Conservation (phyloP, 2,329 filamentous ascomycete genomes). For the Calonectria naviculata region DNA sequence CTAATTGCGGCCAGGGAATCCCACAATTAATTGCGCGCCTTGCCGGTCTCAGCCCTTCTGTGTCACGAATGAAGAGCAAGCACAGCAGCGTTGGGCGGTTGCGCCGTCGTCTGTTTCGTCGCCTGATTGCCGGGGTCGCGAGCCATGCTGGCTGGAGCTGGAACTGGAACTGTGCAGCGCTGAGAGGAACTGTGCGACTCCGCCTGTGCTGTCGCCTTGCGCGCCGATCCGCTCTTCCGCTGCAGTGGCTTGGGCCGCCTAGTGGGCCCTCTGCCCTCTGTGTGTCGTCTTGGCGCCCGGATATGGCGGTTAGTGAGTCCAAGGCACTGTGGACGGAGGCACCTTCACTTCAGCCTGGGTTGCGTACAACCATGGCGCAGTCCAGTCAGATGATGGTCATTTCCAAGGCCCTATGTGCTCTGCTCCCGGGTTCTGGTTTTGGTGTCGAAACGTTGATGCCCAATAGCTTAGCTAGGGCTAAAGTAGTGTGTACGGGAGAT, state of each 20-base stretch:
- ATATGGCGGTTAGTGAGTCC: neutral
- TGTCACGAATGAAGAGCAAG: neutral
- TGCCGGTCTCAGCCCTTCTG: neutral
- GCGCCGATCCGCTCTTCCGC: neutral
- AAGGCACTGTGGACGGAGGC: no score
- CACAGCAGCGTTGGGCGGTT: neutral
- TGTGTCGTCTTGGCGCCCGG: neutral
- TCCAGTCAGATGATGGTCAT: neutral
- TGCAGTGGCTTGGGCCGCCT: neutral
- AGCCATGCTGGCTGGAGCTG: no score
- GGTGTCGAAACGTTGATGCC: neutral
- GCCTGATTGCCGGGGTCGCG: neutral
- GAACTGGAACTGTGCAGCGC: neutral
- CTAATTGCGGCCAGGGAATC: neutral
- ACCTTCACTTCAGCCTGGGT: neutral
- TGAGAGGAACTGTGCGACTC: neutral
- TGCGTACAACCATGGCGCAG: neutral
- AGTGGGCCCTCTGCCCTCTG: neutral
- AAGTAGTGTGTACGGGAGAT: neutral
- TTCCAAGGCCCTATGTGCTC: neutral
- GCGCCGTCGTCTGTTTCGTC: neutral
- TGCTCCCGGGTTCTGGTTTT: neutral
- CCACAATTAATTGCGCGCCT: neutral
- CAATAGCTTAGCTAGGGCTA: neutral
- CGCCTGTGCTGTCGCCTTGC: neutral